Base-by-base conservation (phyloP, 108 stramenopile genomes). In the Skeletonema potamos region DNA sequence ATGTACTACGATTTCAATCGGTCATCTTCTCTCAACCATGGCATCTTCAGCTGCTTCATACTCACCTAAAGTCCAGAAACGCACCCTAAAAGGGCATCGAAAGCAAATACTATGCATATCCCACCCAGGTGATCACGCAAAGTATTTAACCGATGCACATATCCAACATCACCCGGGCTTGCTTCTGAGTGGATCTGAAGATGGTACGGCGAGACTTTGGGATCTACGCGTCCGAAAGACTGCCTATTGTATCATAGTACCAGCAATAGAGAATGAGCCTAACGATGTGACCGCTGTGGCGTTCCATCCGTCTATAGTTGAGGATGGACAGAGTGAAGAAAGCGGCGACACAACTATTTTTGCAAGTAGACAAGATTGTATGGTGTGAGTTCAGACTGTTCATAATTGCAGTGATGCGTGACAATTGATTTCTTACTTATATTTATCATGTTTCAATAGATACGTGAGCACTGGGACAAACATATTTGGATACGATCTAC, bases 191-290 rank as follows among this genome's bases (percentile, higher is more conserved):
- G 92, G 92, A 29, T 91, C 92, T 2, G 87, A 89, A 62, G 92
- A 93, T 85, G 84, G 84, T 15, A 89, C 92, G 13, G 88, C 86
- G 27, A 83, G 92, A 2, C 72, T 93, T 4, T 93, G 92, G 92
- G 89, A 90, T 74, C 54, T 93, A 24, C 85, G 88, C 6, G 66
- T 66, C 2, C 27, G 66, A 26, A 76, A 72, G 33, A 63, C 76
- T 28, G 51, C 82, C 18, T 64, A 82, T 37, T 89, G 88, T 54
- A 86, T 91, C 27, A 32, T 65, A 9, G 54, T 73, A 0, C 75
- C 72, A 7, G 60, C 64, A 22, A 48, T 12, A 44, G 68, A 54
- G 17, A 63, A 30, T 22, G 81, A 44, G 1, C 43, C 15, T 13
- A 22, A 27, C 15, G 86, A 86, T 54, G 85, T 91, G 10, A 83